Base-by-base conservation (phyloP, 345 rosid genomes). In the Moringa oleifera region DNA sequence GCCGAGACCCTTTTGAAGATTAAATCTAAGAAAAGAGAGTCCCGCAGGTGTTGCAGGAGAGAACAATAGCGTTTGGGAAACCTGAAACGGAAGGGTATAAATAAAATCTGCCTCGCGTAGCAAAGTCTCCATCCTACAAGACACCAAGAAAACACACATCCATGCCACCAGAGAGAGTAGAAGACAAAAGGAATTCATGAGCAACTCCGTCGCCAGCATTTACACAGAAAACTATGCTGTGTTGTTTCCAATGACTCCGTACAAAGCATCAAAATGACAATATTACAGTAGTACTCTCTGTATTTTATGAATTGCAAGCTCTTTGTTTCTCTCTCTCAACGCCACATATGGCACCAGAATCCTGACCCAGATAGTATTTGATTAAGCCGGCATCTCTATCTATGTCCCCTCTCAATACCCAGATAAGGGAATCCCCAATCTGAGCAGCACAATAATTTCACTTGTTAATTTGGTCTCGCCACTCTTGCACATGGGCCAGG, bases 151-250 rank as follows among this genome's bases (percentile, higher is more conserved):
- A 47, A 36, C 37, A 46, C 28, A 31, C 23, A 11, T 55, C 59
- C 16, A 9, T 55, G 58, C 18, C 28, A 58, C 18, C 20, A 22
- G 55, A 59, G 22, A 28, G 64, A 51, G 17, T 41, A 61, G 59
- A 28, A 51, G 62, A 65, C 55, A 51, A 45, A 54, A 55, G 15
- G 15, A 4, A 21, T 6, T 58, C 69, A 24, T 74, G 51, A 57
- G 50, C 9, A 61, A 61, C 25, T 69, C 74, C 78, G 74, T 59
- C 66, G 28, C 53, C 68, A 58, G 68, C 65, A 62, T 5, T 25
- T 33, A 33, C 46, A 51, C 61, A 21, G 65, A 53, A 52, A 60
- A 54, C n/a, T 58, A 41, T 41, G 47, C 13, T 41, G 13, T 11
- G 69, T 51, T 59, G 66, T 49, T 73, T 59, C 61, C 76, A 59